phyloP scores from a whole-genome alignment of 257 asterid genomes.

The Thymus quinquecostatus region DNA sequence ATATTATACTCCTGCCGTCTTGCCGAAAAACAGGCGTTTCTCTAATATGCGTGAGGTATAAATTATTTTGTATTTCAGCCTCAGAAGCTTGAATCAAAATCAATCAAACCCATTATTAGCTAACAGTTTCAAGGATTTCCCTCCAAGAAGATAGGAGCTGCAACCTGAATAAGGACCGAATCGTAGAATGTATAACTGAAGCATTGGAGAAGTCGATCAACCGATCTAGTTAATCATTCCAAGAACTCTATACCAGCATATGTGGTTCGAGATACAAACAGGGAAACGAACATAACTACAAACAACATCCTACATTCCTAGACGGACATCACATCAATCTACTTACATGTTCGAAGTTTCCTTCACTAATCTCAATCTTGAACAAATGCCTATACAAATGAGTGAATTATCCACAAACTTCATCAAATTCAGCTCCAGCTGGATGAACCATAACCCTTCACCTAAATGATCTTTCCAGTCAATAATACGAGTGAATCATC shows the following conservation, averaged over 20 bases:
- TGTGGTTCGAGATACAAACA: neutral
- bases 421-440: neutral
- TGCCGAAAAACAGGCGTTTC: too few species aligned
- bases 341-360: neutral
- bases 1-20: too few species aligned
- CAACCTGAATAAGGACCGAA: neutral
- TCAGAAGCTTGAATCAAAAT: too few species aligned
- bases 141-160: neutral
- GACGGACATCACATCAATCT: neutral
- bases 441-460: neutral
- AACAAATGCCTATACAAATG: conserved; percentile 21
- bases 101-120: too few species aligned
- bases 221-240: neutral
- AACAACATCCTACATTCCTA: neutral
- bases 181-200: neutral
- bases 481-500: neutral
- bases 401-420: neutral
- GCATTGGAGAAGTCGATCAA: neutral
- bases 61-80: too few species aligned
- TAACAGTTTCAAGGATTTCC: too few species aligned
- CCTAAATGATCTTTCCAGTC: neutral
- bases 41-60: too few species aligned
- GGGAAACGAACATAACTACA: neutral
- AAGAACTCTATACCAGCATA: neutral
- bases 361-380: too few species aligned